phyloP scores from a whole-genome alignment of 805 yeast species.

The Zygoascus flipseniorum region DNA sequence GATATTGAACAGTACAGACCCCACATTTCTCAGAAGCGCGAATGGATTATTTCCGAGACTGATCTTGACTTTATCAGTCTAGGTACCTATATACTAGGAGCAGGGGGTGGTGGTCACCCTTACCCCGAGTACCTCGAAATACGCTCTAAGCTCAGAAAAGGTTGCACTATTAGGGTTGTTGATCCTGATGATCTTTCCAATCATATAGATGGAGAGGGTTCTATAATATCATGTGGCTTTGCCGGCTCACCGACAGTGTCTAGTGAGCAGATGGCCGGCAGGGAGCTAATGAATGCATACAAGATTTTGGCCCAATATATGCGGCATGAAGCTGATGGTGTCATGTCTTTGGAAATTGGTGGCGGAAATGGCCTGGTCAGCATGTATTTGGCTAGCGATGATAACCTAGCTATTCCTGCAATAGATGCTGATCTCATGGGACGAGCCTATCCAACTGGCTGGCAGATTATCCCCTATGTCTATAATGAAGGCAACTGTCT shows the following conservation, averaged over 20 bases:
- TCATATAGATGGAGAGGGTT: slow-evolving; percentile 17
- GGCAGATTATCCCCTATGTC: slow-evolving; percentile 27
- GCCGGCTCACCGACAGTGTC: slow-evolving; percentile 42
- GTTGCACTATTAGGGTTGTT: slow-evolving; percentile 30
- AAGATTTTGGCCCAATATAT: slow-evolving; percentile 23
- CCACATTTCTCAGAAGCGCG: slow-evolving; percentile 19
- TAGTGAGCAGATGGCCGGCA: slow-evolving; percentile 34
- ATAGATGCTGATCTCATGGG: slow-evolving; percentile 40
- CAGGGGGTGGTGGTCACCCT: slow-evolving; percentile 47
- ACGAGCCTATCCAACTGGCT: slow-evolving; percentile 39
- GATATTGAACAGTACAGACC: slow-evolving; percentile 21
- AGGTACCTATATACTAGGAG: slow-evolving; percentile 42
- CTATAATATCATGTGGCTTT: slow-evolving; percentile 30
- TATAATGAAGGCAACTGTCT: slow-evolving; percentile 1
- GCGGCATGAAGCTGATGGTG: slow-evolving; percentile 10
- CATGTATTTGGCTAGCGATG: slow-evolving; percentile 16
- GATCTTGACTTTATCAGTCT: slow-evolving; percentile 36
- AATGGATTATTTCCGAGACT: slow-evolving; percentile 34
- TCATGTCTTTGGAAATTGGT: slow-evolving; percentile 24
- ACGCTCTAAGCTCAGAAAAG: slow-evolving; percentile 27
- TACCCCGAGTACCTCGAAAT: slow-evolving; percentile 33
- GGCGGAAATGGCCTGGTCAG: slow-evolving; percentile 25
- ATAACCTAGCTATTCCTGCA: neutral
- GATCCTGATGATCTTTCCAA: slow-evolving; percentile 28
- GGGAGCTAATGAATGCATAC: slow-evolving; percentile 31